phyloP scores from a whole-genome alignment of 352 stramenopile genomes.

The Thraustochytrium sp. region DNA sequence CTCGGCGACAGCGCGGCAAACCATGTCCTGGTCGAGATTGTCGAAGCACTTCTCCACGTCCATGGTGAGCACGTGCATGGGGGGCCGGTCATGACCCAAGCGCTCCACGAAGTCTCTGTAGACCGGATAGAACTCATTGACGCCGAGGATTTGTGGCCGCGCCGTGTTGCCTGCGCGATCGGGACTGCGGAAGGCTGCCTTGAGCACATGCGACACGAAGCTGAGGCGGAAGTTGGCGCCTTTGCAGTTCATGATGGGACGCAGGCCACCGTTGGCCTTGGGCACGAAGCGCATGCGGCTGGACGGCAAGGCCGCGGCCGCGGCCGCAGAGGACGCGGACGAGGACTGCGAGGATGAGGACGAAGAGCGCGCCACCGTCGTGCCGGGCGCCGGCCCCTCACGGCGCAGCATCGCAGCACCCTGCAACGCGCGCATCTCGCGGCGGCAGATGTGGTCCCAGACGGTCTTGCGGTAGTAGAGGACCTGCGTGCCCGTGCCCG shows the following conservation, averaged over 20 bases:
- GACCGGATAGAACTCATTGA: neutral
- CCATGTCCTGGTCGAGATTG: slow-evolving; percentile 19
- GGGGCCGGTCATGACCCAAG: neutral
- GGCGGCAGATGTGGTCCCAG: slow-evolving; percentile 56
- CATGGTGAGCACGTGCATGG: neutral
- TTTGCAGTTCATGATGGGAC: slow-evolving; percentile 37
- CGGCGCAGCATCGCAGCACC: neutral
- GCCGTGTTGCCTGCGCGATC: neutral
- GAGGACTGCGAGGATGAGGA: neutral
- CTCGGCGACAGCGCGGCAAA: neutral
- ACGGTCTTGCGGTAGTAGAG: slow-evolving; percentile 64
- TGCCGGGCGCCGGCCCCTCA: neutral
- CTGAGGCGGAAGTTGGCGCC: neutral
- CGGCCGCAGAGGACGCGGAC: too few species aligned
- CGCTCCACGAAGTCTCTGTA: neutral
- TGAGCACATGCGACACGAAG: slow-evolving; percentile 17
- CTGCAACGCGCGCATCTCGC: slow-evolving; percentile 39
- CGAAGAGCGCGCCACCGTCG: neutral
- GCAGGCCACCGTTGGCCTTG: slow-evolving; percentile 19
- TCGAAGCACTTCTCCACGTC: slow-evolving; percentile 27
- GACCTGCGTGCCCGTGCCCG: slow-evolving; percentile 54
- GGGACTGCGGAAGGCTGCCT: slow-evolving; percentile 14
- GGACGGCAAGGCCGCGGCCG: neutral
- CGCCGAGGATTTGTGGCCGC: neutral
- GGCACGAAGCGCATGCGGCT: slow-evolving; percentile 5